Evolutionary conservation across 1,284 basidiomycete genomes (phyloP), one percentile per base, ranked within the genome.

Genomic region (Rhodofomes roseus): DNA sequence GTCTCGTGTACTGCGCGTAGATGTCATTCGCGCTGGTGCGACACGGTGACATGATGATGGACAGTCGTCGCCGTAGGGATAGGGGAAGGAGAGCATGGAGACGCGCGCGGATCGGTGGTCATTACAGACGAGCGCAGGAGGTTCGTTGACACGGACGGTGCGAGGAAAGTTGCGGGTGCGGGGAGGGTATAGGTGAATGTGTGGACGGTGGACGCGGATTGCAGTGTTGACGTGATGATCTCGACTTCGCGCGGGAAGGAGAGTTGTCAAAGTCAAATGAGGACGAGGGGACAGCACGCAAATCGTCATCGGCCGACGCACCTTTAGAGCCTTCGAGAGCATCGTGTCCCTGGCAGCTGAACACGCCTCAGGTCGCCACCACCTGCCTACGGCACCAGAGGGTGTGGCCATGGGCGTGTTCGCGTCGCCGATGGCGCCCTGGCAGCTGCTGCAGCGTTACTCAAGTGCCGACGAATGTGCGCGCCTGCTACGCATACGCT

Each of bases 171-270:
- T 60, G 78, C 84, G 14, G 88, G 86, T 14, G 88, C 85, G 56
- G 88, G 88, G 60, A 90, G 81, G 27, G 80, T 87, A 68, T 98
- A 98, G 4, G 92, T 91, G 75, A 98, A 98, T 0, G 88, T 90
- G 75, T 98, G 95, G 52, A 95, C 90, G 18, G 95, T 96, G 20
- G 92, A 93, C 1, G 93, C 89, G 4, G 95, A 95, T 66, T 95
- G 91, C 8, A 96, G 81, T 0, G 92, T 93, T 16, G 94, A 94
- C 18, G 94, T 92, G 71, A 97, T 89, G 62, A 98, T 91, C 71
- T 98, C 96, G 54, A 98, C 92, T 76, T 96, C 94, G 57, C 92
- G 89, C 25, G 93, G 88, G 74, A 96, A 95, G 18, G 91, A 91
- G 54, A 93, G 85, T 89, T 91, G 65, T 52, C 50, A 52, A 20